phyloP scores from a whole-genome alignment of 225 moss, liverwort and hornwort genomes.

The Straminergon stramineum region DNA sequence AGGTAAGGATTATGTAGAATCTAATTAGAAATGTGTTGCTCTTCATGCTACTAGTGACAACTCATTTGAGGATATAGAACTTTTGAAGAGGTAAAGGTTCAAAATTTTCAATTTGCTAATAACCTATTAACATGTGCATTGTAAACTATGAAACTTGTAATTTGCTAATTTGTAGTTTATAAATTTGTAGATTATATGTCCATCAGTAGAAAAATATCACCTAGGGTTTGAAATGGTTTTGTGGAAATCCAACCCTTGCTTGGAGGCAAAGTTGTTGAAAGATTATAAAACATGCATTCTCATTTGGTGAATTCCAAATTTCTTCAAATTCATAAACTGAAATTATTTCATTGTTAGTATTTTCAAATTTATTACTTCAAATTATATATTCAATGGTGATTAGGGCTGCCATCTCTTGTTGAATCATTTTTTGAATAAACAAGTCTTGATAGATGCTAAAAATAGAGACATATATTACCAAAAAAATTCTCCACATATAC shows the following conservation, averaged over 20 bases:
- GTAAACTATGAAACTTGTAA: no score
- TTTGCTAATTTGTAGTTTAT: no score
- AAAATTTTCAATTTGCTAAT: not conserved
- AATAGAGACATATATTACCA: no score
- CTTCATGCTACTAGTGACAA: not conserved
- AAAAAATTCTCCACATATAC: no score
- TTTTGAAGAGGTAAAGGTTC: not conserved
- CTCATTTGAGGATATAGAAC: not conserved
- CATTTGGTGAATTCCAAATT: no score
- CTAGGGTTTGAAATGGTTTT: no score
- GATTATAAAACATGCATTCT: not conserved
- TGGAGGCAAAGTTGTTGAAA: not conserved
- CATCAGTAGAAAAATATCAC: no score
- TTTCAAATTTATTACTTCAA: not conserved
- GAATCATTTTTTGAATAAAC: no score
- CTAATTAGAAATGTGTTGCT: not conserved
- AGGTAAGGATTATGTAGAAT: not conserved
- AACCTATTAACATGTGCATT: no score
- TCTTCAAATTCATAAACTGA: not conserved
- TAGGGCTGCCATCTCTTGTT: not conserved
- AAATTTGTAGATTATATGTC: no score
- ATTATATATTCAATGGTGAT: not conserved
- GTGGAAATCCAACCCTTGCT: no score
- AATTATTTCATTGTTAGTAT: not conserved
- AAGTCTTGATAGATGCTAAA: no score